Conservation (phyloP, 148 eudicot species). For the Cornus suecica region DNA sequence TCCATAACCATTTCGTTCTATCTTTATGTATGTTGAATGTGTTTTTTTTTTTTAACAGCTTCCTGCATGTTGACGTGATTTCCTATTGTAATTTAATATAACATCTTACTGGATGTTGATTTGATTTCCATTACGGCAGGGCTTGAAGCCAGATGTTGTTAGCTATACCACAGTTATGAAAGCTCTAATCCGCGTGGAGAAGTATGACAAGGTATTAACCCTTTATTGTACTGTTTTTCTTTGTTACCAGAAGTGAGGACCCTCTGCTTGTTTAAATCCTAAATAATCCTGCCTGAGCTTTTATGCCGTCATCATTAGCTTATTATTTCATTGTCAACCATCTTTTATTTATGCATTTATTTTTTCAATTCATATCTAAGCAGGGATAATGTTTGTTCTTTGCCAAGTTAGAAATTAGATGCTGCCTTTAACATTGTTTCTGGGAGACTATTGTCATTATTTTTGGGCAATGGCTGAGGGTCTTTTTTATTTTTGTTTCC, state of each 20-base stretch:
- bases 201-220: conserved; percentile 66
- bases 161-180: conserved; percentile 97
- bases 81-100: no score
- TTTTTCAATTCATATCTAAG: no score
- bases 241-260: background rate
- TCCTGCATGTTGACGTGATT: conserved; percentile 6
- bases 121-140: conserved; percentile 42
- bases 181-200: conserved; percentile 78
- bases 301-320: background rate
- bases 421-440: background rate
- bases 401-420: background rate
- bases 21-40: background rate
- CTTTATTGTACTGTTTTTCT: background rate
- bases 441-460: background rate
- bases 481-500: background rate
- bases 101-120: conserved; percentile 8
- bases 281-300: background rate
- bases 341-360: no score
- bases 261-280: background rate
- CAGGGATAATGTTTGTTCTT: background rate
- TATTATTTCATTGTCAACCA: background rate
- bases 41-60: conserved; percentile 3
- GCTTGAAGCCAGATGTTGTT: conserved; percentile 88
- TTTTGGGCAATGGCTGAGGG: background rate
- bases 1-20: background rate